Conservation (phyloP, 179 eudicot genomes). For the Spinacia oleracea region DNA sequence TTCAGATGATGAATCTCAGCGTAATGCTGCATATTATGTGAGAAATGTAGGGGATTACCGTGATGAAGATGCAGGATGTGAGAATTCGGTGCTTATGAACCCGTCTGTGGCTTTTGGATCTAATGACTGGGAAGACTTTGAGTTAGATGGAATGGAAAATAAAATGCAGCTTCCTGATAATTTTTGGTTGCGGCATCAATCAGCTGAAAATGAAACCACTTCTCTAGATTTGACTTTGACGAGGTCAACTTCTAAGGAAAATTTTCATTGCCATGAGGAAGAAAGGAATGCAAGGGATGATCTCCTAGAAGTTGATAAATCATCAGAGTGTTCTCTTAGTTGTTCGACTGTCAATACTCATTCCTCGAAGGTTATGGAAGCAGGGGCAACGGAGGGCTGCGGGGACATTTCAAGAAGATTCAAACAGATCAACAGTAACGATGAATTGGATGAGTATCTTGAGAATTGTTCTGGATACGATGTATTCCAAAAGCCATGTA, state of each 20-base stretch:
- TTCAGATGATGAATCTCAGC: constrained; percentile 57
- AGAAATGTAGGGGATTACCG: constrained; percentile 31
- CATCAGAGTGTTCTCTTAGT: constrained; percentile 23
- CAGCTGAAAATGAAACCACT: constrained; percentile 27
- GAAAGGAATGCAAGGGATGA: constrained; percentile 32
- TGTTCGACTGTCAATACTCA: constrained; percentile 31
- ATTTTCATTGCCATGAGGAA: constrained; percentile 25
- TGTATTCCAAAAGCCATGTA: constrained; percentile 38
- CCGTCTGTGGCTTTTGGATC: constrained; percentile 78
- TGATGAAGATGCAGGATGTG: constrained; percentile 30
- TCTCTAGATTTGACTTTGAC: constrained; percentile 30
- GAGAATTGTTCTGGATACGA: constrained; percentile 36
- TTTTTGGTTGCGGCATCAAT: constrained; percentile 36
- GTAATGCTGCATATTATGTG: constrained; percentile 33
- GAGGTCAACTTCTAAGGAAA: constrained; percentile 20
- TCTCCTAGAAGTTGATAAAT: constrained; percentile 32
- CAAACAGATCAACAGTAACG: constrained; percentile 33
- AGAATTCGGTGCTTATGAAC: constrained; percentile 55
- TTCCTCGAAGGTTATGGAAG: constrained; percentile 27
- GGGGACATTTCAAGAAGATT: constrained; percentile 29
- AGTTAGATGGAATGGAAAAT: constrained; percentile 45
- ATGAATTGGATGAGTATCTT: constrained; percentile 45
- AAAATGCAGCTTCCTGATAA: constrained; percentile 30
- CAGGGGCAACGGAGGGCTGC: constrained; percentile 21
- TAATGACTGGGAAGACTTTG: constrained; percentile 86